These are phyloP conservation scores for Penicillium canariense DNA, from an alignment of 495 filamentous ascomycete species.

Conservation along the genomic window DNA sequence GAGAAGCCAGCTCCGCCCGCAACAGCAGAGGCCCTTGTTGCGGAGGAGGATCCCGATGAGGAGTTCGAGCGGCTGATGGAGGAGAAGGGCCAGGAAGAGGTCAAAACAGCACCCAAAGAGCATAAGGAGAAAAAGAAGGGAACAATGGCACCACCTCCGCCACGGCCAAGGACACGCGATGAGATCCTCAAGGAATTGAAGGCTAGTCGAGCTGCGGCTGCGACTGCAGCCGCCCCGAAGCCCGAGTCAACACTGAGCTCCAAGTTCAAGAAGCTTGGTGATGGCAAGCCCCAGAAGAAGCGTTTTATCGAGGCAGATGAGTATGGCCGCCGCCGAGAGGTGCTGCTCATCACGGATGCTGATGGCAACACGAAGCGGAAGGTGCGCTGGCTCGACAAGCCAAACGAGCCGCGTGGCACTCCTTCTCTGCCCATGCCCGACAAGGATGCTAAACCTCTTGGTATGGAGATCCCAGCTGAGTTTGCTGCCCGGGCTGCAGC, in stretches of 20 bases:
- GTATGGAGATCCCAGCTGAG: conserved; percentile 72
- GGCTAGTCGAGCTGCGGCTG: conserved; percentile 60
- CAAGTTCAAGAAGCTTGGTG: conserved; percentile 80
- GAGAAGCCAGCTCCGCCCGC: conserved; percentile 18
- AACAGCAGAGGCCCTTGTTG: conserved; percentile 5
- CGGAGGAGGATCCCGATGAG: conserved; percentile 60
- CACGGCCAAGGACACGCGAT: conserved; percentile 72
- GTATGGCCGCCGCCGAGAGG: conserved; percentile 65
- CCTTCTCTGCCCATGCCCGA: conserved; percentile 58
- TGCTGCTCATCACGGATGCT: conserved; percentile 81
- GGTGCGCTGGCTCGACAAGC: conserved; percentile 53
- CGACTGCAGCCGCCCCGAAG: conserved; percentile 53
- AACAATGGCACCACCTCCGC: conserved; percentile 62
- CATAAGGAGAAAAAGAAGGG: conserved; percentile 73
- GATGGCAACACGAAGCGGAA: conserved; percentile 88
- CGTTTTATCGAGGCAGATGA: conserved; percentile 74
- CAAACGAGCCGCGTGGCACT: conserved; percentile 36
- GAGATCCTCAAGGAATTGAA: conserved; percentile 81
- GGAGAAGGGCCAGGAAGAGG: conserved; percentile 56
- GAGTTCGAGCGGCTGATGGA: conserved; percentile 71
- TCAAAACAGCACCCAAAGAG: conserved; percentile 41
- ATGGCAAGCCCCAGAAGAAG: conserved; percentile 53
- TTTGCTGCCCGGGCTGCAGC: conserved; percentile 32
- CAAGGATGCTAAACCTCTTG: conserved; percentile 63
- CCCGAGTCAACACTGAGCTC: conserved; percentile 60